Evolutionary conservation across 306 rosid genomes (phyloP).

Genomic region (Acmispon strigosus): DNA sequence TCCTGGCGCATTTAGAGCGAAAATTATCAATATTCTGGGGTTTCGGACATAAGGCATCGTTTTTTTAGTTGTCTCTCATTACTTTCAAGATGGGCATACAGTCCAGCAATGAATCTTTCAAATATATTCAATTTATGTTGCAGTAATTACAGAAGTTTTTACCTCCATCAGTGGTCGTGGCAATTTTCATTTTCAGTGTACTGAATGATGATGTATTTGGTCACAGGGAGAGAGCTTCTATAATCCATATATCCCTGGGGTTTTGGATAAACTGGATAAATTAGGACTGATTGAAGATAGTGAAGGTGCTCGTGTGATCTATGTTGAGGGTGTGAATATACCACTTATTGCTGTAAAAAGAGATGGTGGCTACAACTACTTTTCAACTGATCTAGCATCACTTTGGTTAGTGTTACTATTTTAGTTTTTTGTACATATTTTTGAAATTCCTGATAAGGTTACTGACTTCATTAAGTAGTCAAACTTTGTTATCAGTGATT

Average conservation of each 20-base stretch:
- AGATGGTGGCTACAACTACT: conserved; percentile 93
- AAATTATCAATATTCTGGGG: neutral
- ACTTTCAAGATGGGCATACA: neutral
- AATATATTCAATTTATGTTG: neutral
- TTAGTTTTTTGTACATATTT: neutral
- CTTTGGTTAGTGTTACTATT: conserved; percentile 51
- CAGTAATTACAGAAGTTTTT: neutral
- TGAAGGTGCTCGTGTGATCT: conserved; percentile 85
- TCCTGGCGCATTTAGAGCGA: neutral
- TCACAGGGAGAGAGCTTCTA: conserved; percentile 97
- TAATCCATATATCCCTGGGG: conserved; percentile 75
- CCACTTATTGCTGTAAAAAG: conserved; percentile 96
- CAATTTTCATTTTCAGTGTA: neutral
- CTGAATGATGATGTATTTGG: conserved; percentile 19
- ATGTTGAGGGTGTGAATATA: conserved; percentile 57
- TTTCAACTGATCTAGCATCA: conserved; percentile 86
- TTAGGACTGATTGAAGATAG: conserved; percentile 72
- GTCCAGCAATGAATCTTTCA: neutral
- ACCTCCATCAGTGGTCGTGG: neutral
- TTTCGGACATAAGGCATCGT: neutral
- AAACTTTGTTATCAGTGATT: conserved; percentile 12
- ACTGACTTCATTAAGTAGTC: neutral
- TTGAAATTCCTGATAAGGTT: neutral
- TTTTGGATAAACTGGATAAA: conserved; percentile 53
- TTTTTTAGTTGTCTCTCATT: neutral